Percentiles rank a stretch among this genome's conserved stretches.
Evolutionary conservation across 768 basidiomycete genomes (phyloP).

Genomic region (Crepidotus variabilis): DNA sequence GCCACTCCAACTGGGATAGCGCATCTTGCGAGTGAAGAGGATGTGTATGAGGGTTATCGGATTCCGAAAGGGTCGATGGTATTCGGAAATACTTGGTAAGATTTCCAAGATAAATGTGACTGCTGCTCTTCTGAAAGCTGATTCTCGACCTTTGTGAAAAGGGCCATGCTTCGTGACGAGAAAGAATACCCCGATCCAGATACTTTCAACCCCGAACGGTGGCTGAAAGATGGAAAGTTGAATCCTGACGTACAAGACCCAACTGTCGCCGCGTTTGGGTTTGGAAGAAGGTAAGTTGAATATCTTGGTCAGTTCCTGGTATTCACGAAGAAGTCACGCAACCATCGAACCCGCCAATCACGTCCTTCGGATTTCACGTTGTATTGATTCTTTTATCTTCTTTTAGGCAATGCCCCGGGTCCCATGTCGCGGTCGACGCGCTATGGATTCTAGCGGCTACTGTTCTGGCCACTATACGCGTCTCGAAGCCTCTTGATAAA

Average conservation of each 20-base stretch:
- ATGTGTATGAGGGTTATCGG: constrained; percentile 32
- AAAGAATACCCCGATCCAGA: constrained; percentile 29
- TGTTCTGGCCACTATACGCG: constrained; percentile 29
- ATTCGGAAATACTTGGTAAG: constrained; percentile 32
- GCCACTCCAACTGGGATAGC: constrained; percentile 30
- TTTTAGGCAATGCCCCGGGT: constrained; percentile 32
- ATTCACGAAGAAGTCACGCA: not conserved
- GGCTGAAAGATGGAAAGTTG: constrained; percentile 36
- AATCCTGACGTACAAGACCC: constrained; percentile 32
- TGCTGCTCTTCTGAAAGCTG: not conserved
- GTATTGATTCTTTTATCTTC: not conserved
- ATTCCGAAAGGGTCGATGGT: constrained; percentile 27
- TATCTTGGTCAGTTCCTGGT: not conserved
- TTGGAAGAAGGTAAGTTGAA: constrained; percentile 32
- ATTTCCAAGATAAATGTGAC: not conserved
- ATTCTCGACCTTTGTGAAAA: constrained; percentile 3
- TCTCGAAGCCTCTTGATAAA: constrained; percentile 21
- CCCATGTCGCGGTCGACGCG: constrained; percentile 23
- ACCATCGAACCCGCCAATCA: no score
- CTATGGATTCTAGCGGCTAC: constrained; percentile 26
- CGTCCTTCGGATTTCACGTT: not conserved
- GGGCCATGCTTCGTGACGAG: constrained; percentile 31
- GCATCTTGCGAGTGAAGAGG: constrained; percentile 33
- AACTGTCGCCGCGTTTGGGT: constrained; percentile 31
- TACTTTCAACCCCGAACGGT: constrained; percentile 44